Percentiles rank a stretch among this genome's conserved stretches.
Evolutionary conservation across 225 moss, liverwort and hornwort genomes (phyloP).

Genomic region (Marchantia paleacea): DNA sequence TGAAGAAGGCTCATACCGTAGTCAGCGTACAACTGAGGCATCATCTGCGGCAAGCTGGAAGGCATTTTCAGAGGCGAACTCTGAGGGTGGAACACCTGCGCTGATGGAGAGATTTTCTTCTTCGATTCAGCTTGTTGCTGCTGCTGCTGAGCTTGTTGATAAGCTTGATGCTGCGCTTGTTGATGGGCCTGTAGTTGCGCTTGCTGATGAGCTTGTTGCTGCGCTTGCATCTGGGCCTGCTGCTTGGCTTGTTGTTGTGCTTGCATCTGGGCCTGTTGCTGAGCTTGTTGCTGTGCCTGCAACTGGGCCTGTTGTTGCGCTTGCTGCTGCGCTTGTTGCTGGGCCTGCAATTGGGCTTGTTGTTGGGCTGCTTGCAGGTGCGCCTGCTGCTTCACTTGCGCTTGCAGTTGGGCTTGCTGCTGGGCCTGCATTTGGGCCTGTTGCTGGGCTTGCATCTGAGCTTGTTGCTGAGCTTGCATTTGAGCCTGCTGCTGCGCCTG

Average conservation of each 20-base stretch:
- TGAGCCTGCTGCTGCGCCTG: constrained; percentile 1
- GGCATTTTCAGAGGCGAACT: constrained; percentile 16
- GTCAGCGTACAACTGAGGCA: constrained; percentile 25
- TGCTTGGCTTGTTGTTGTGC: constrained; percentile 3
- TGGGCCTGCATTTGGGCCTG: constrained; percentile 8
- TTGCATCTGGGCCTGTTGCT: constrained; percentile 8
- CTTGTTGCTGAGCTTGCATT: constrained; percentile 16
- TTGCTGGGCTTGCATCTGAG: constrained; percentile 5
- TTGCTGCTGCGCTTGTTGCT: constrained; percentile 1
- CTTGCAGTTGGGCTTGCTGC: constrained; percentile 10
- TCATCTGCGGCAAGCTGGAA: constrained; percentile 25
- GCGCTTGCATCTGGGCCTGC: constrained; percentile 12
- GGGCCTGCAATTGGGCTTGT: constrained; percentile 5
- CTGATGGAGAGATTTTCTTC: constrained; percentile 13
- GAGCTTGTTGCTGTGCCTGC: constrained; percentile 1
- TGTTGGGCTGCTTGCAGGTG: neutral
- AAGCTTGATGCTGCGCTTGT: neutral
- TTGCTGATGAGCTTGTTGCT: constrained; percentile 14
- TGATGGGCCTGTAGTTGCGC: neutral
- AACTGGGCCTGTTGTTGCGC: constrained; percentile 2
- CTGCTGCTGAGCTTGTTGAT: constrained; percentile 12
- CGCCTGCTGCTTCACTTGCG: no score
- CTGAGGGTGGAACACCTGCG: constrained; percentile 31
- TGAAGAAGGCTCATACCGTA: constrained; percentile 23
- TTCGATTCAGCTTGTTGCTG: constrained; percentile 27